Conservation (phyloP, 306 rosid genomes). For the Malus asiatica region DNA sequence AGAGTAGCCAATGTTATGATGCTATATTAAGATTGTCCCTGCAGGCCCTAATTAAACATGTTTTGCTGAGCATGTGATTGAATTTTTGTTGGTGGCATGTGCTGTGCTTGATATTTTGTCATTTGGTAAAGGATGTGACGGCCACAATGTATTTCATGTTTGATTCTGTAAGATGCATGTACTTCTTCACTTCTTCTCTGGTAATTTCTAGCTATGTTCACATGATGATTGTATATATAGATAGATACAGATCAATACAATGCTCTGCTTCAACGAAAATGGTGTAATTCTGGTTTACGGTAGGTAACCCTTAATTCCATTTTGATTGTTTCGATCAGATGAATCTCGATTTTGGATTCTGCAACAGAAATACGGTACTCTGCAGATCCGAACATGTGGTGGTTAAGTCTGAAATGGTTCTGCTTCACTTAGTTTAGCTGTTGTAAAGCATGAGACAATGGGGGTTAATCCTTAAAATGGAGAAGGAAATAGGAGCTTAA, state of each 20-base stretch:
- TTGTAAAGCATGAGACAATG: background rate
- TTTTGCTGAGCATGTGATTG: background rate
- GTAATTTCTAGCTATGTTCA: background rate
- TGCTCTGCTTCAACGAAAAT: too few relatives aligned
- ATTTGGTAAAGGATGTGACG: slow-evolving; percentile 1
- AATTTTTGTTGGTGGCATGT: background rate
- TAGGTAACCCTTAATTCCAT: background rate
- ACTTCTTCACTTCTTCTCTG: background rate
- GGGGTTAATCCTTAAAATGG: background rate
- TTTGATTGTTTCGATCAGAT: background rate
- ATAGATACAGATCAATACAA: too few relatives aligned
- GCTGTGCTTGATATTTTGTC: background rate
- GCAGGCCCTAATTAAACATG: background rate
- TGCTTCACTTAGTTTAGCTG: background rate
- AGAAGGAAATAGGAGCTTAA: background rate
- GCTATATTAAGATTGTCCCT: background rate
- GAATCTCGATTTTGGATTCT: background rate
- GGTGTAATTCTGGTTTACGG: background rate
- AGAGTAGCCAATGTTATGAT: background rate
- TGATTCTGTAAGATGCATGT: background rate
- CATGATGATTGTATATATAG: background rate
- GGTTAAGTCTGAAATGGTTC: background rate
- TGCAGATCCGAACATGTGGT: background rate
- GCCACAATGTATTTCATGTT: background rate
- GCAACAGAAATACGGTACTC: background rate